Evolutionary conservation across 768 basidiomycete species (phyloP), one percentile per base, ranked within the genome.

Genomic region (Boletus vinaceobasis): DNA sequence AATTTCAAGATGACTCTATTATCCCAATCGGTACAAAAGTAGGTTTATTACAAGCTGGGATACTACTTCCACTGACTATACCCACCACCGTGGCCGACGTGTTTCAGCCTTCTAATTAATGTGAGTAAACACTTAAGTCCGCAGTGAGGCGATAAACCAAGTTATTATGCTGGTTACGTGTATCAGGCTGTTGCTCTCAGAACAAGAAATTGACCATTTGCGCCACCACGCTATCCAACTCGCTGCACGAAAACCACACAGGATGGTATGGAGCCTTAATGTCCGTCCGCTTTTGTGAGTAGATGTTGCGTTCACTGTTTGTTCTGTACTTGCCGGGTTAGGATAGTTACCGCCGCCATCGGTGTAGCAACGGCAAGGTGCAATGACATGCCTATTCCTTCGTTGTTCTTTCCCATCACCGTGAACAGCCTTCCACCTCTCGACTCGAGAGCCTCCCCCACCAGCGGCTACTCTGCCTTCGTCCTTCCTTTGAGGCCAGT

Each of bases 391-490:
- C 37, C 45, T 46, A 27, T 53, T 17, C 44, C 58, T 58, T 60
- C 38, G 50, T 62, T 48, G 4, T 33, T 13, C 40, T 57, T 60
- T 73, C 66, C 62, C 65, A 69, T 69, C 68, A 53, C 53, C 59
- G 43, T 57, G 35, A 46, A 57, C 63, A 57, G n/a, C n/a, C 27
- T 36, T 40, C 37, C 15, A 52, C 48, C 35, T 23, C 49, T 39
- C 32, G 23, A 53, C 44, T 39, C 35, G n/a, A 52, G 19, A 36
- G 55, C 61, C 55, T 51, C 52, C 57, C 49, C n/a, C 27, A 43
- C 53, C 52, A 45, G 77, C 80, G 75, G 74, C 74, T 29, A 75
- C 77, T 63, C 79, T 82, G 80, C 79, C 65, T 61, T 74, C 68
- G 48, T 65, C 59, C 60, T 60, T 60, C 65, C 61, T 60, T 70